Evolutionary conservation across 495 filamentous ascomycete species (phyloP), one percentile per base, ranked within the genome.

Genomic region (Aspergillus mulundensis): DNA sequence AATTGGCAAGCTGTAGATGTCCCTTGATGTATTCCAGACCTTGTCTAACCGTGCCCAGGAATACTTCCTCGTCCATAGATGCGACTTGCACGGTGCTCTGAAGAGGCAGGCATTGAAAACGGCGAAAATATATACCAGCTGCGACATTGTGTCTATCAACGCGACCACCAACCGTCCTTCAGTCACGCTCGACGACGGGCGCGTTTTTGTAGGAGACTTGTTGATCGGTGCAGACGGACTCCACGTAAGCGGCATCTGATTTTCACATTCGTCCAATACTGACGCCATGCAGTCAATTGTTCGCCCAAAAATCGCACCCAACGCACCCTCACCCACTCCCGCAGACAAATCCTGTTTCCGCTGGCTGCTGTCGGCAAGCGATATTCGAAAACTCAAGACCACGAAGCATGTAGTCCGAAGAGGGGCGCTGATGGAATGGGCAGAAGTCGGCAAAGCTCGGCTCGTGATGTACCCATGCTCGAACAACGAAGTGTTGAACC

Each of bases 181-280:
- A 2, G 75, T 80, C 28, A 62, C 75, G 0, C 73, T 79, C 0
- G 71, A 80, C 20, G 68, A 80, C 36, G 82, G 80, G 11, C 70
- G 76, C 40, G 63, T 30, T 1, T 80, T 72, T 60, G 70, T 77
- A 40, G 80, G 79, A 5, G 80, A 86, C 62, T 51, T 85, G 0
- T 70, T 85, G 5, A 75, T 86, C 47, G 83, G 82, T 3, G 83
- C 83, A 2, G 83, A 86, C 67, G 83, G 82, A 14, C 70, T 84
- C 1, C 61, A 70, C 42, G 66, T 70, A 60, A 23, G 60, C 1
- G 44, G 39, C 18, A 19, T 16, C 25, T 20, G 14, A 36, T 6
- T 14, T 7, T 11, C 14, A 45, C 15, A 39, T 36, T 44, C 40
- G 16, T 56, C 46, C 30, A 43, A 42, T 15, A 8, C 8, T 38